Evolutionary conservation across 2,329 filamentous ascomycete genomes (phyloP).

Genomic region (Pseudocercospora ulei): DNA sequence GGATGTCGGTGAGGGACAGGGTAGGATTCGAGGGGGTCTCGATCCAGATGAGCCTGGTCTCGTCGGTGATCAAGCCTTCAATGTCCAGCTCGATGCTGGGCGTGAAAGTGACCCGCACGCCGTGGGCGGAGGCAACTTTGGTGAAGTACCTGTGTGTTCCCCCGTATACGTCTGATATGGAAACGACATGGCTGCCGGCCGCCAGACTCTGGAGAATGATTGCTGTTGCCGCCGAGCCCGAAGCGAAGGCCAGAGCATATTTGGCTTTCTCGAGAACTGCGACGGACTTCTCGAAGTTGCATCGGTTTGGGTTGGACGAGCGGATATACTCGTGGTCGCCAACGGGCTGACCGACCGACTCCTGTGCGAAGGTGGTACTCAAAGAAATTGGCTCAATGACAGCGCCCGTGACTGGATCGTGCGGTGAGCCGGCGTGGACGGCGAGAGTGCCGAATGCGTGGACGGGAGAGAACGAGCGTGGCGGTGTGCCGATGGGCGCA

Average conservation of each 20-base stretch:
- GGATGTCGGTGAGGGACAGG: constrained; percentile 82
- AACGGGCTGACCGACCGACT: constrained; percentile 72
- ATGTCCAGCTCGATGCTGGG: constrained; percentile 86
- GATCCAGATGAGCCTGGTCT: constrained; percentile 96
- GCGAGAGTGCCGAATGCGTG: constrained; percentile 85
- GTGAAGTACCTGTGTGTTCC: constrained; percentile 99
- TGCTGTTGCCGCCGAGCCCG: constrained; percentile 86
- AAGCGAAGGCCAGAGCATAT: constrained; percentile 88
- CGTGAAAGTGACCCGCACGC: constrained; percentile 88
- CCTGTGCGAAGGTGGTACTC: constrained; percentile 93
- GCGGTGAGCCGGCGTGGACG: constrained; percentile 83
- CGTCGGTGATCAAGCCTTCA: constrained; percentile 67
- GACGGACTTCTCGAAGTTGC: constrained; percentile 86
- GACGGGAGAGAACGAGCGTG: constrained; percentile 60
- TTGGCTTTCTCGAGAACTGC: constrained; percentile 87
- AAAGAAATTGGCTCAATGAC: constrained; percentile 95
- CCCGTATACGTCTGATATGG: constrained; percentile 94
- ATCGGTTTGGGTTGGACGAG: constrained; percentile 86
- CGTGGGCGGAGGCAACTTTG: constrained; percentile 88
- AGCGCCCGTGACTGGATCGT: constrained; percentile 83
- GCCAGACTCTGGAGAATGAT: constrained; percentile 88
- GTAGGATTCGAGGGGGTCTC: constrained; percentile 93
- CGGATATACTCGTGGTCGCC: constrained; percentile 89
- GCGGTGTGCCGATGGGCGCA: constrained; percentile 58
- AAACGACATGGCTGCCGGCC: constrained; percentile 84